Base-by-base conservation (phyloP, 306 rosid genomes). In the Lablab purpureus region DNA sequence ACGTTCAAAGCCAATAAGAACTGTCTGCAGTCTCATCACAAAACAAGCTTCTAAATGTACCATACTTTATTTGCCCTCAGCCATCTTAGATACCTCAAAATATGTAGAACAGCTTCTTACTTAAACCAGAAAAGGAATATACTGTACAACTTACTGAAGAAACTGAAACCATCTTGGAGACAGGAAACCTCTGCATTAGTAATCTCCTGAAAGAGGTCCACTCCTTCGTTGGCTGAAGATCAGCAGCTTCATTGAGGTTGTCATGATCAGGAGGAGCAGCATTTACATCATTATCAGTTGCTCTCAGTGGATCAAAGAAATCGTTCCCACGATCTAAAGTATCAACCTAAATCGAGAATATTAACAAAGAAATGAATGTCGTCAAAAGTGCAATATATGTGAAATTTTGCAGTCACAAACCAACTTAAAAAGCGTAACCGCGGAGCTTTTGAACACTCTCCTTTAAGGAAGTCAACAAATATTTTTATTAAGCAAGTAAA, bases 301-400 rank as follows among this genome's bases (percentile, higher is more conserved):
- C 90, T 86, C 99, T 91, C 34, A 95, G 88, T 12, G 98, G 99
- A 65, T 95, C 99, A 79, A 82, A 83, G 79, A 88, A 92, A 80
- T 83, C 87, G 22, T 80, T 81, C 78, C 75, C 89, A 81, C 49
- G 18, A 71, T 87, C 90, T 47, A 75, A 82, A 40, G 59, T 73
- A 52, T 73, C 85, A 50, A 82, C 88, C 99, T 95, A 74, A 65
- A 81, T 58, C 25, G 60, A 64, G 37, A 52, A 73, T 6, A 80
- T 46, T 58, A 83, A 76, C 66, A 59, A 18, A 32, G 32, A 21
- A 76, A 63, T 41, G 51, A 81, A 74, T 21, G 75, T 51, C 19
- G 37, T 75, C 67, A 81, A 30, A 74, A 43, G 19, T 40, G 40
- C 28, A 60, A 80, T 27, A 55, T 21, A 3, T 14, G 18, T 19